These are phyloP conservation scores for Kwoniella mangroviensis DNA, from an alignment of 768 basidiomycete genomes.

Conservation along the genomic window DNA sequence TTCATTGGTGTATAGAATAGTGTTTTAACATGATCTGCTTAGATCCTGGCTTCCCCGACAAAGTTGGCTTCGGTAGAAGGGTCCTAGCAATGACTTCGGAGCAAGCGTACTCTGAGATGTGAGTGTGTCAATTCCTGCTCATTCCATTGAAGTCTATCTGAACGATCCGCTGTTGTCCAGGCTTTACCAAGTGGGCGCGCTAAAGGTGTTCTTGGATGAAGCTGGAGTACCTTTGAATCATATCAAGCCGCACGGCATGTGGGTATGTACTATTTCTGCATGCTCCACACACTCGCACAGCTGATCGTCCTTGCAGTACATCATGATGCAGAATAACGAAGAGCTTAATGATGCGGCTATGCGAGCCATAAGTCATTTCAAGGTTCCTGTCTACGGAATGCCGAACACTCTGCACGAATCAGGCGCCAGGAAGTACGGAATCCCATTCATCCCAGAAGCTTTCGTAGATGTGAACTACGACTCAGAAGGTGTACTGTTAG, in stretches of 20 bases:
- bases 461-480: slow-evolving; percentile 66
- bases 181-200: slow-evolving; percentile 71
- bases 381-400: slow-evolving; percentile 66
- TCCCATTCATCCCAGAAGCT: slow-evolving; percentile 69
- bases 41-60: slow-evolving; percentile 68
- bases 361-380: slow-evolving; percentile 64
- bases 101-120: slow-evolving; percentile 57
- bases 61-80: slow-evolving; percentile 69
- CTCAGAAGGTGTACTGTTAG: slow-evolving; percentile 47
- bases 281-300: slow-evolving; percentile 48
- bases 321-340: slow-evolving; percentile 66
- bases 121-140: slow-evolving; percentile 25
- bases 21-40: background rate
- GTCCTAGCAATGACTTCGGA: slow-evolving; percentile 68
- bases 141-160: background rate
- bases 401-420: slow-evolving; percentile 69
- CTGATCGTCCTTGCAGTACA: slow-evolving; percentile 63
- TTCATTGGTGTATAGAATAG: background rate
- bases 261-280: slow-evolving; percentile 27
- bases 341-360: slow-evolving; percentile 66
- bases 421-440: slow-evolving; percentile 64
- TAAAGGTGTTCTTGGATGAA: slow-evolving; percentile 66
- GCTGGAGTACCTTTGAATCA: slow-evolving; percentile 66
- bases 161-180: slow-evolving; percentile 48
- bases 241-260: slow-evolving; percentile 59